Base-by-base conservation (phyloP, 176 grass and related monocot species). In the Secale cereale region DNA sequence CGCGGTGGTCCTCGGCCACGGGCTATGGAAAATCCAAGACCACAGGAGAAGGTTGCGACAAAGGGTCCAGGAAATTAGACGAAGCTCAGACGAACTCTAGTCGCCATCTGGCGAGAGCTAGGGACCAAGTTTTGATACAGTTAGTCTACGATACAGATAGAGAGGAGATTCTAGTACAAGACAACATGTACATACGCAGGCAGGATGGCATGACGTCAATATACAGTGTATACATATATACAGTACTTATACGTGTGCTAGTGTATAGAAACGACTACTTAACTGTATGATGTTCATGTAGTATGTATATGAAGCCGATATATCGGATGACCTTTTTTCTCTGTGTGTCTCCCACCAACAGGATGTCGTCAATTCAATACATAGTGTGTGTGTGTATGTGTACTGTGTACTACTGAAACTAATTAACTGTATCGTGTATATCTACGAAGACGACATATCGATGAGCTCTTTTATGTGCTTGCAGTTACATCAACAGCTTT, bases 11-110 rank as follows among this genome's bases (percentile, higher is more conserved):
- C 87, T 98, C 54, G 93, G 95, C 0, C 95, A 98, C 46, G 95
- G 95, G 70, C 87, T 98, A 2, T 92, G 89, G 87, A 98, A 98
- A 81, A 98, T 98, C 87, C 91, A 98, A 32, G 93, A 98, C 61
- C 95, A 98, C 85, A 81, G 89, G 76, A 88, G 91, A 69, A 93
- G 87, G 70, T 76, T 97, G 14, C 91, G 92, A 17, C 86, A 89
- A 17, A 83, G 95, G 77, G 86, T 97, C 71, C 85, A 93, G 81
- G 71, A 98, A 29, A 84, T 73, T 23, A 85, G 80, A 81, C 73
- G 66, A 31, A 66, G 85, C 46, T 74, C 81, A 19, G 86, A 73
- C 19, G 63, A 41, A 48, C 79, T 54, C 62, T 88, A 3, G n/a
- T 16, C 23, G 3, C 48, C 29, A n/a, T 43, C 65, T 67, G 29